Evolutionary conservation across 345 rosid genomes (phyloP).

Genomic region (Excoecaria agallocha): DNA sequence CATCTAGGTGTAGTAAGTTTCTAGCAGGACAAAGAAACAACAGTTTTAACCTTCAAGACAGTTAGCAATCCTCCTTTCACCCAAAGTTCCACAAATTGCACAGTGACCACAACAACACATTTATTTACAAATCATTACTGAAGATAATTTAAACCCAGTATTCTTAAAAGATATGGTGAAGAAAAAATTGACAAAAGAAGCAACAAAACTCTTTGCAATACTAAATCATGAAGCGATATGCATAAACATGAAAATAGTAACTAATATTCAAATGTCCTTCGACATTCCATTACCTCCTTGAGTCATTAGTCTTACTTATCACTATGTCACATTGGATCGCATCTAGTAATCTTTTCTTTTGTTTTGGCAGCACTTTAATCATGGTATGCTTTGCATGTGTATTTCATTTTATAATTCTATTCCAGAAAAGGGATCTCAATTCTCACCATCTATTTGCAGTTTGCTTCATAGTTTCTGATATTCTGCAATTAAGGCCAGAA

Average conservation of each 20-base stretch:
- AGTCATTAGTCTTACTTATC: not conserved
- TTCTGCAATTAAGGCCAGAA: not conserved
- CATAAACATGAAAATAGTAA: conserved; percentile 8
- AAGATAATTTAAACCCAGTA: not conserved
- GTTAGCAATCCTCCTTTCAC: not conserved
- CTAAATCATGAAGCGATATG: not conserved
- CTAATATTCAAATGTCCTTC: not conserved
- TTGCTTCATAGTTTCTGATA: not conserved
- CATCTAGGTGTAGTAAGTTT: too few relatives aligned
- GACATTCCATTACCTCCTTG: conserved; percentile 49
- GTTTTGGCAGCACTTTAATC: not conserved
- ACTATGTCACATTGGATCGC: too few relatives aligned
- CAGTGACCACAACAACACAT: not conserved
- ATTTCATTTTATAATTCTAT: not conserved
- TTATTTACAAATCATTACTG: not conserved
- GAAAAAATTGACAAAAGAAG: not conserved
- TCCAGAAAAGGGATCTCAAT: not conserved
- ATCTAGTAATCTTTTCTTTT: not conserved
- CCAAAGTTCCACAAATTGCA: not conserved
- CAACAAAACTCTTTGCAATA: conserved; percentile 5
- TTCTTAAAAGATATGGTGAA: not conserved
- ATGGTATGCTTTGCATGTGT: not conserved
- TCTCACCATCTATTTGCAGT: not conserved
- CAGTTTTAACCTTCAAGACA: not conserved
- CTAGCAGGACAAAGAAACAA: too few relatives aligned